phyloP scores from a whole-genome alignment of 352 stramenopile genomes.

The Blastocystis sp. region DNA sequence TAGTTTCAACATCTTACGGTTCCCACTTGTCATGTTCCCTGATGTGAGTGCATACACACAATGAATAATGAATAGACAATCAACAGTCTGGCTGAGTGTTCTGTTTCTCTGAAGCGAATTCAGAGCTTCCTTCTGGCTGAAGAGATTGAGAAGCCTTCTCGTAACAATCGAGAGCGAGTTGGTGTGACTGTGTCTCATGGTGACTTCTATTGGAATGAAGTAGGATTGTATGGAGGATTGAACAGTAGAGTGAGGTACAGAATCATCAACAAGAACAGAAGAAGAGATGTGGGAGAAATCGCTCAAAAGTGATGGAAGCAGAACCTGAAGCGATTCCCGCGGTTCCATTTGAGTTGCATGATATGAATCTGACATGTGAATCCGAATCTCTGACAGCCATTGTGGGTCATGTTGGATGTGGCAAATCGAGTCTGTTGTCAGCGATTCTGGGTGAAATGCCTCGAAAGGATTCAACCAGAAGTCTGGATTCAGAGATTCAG shows the following conservation, averaged over 20 bases:
- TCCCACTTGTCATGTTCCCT: slow-evolving; percentile 91
- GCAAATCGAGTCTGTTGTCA: slow-evolving; percentile 70
- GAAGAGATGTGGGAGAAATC: not conserved
- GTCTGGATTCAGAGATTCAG: slow-evolving; percentile 66
- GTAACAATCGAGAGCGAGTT: not conserved
- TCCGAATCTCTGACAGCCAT: slow-evolving; percentile 74
- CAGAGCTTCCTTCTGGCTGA: slow-evolving; percentile 65
- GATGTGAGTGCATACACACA: slow-evolving; percentile 68
- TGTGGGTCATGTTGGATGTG: slow-evolving; percentile 72
- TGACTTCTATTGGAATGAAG: slow-evolving; percentile 4
- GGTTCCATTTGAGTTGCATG: slow-evolving; percentile 50
- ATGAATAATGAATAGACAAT: slow-evolving; percentile 67
- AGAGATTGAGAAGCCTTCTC: slow-evolving; percentile 58
- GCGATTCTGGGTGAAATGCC: slow-evolving; percentile 74
- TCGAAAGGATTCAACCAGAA: slow-evolving; percentile 67
- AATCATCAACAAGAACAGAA: not conserved
- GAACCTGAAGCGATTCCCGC: too few species aligned
- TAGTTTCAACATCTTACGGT: slow-evolving; percentile 86
- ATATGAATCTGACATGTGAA: slow-evolving; percentile 71
- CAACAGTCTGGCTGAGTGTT: slow-evolving; percentile 83
- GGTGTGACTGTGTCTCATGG: slow-evolving; percentile 6
- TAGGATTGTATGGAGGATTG: not conserved
- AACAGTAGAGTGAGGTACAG: not conserved
- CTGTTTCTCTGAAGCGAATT: slow-evolving; percentile 71
- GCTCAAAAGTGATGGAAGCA: not conserved